Percentiles rank a stretch among this genome's conserved stretches.
Conservation (phyloP, 2,329 filamentous ascomycete species). For the Botrytis sinoallii region DNA sequence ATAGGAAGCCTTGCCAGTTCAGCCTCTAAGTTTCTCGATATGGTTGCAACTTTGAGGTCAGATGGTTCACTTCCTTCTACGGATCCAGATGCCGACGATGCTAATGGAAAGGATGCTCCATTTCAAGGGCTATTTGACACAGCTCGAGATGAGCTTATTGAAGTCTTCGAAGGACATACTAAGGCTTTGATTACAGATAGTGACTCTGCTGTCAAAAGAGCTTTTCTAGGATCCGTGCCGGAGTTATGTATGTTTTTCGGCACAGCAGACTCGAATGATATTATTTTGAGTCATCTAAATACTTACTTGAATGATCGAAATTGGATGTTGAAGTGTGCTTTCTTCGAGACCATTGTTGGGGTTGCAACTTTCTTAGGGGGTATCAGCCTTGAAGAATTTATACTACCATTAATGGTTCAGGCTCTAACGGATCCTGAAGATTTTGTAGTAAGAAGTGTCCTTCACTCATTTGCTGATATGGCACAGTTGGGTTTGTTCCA, state of each 20-base stretch:
- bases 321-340: slow-evolving; percentile 94
- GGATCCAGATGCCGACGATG: slow-evolving; percentile 77
- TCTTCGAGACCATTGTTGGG: slow-evolving; percentile 92
- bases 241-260: slow-evolving; percentile 94
- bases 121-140: slow-evolving; percentile 85
- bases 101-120: slow-evolving; percentile 61
- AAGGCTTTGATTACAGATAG: slow-evolving; percentile 85
- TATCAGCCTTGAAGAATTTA: slow-evolving; percentile 88
- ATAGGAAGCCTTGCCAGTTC: slow-evolving; percentile 84
- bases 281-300: slow-evolving; percentile 93
- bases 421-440: slow-evolving; percentile 91
- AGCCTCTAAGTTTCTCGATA: slow-evolving; percentile 80
- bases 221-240: slow-evolving; percentile 87
- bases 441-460: slow-evolving; percentile 85
- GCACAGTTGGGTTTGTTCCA: slow-evolving; percentile 85
- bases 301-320: slow-evolving; percentile 96
- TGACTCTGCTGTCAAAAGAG: slow-evolving; percentile 80
- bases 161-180: slow-evolving; percentile 82
- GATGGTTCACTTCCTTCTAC: slow-evolving; percentile 76
- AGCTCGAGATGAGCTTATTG: slow-evolving; percentile 76
- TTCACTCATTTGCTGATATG: slow-evolving; percentile 84
- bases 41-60: slow-evolving; percentile 82
- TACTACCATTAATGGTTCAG: slow-evolving; percentile 92
- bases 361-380: slow-evolving; percentile 89
- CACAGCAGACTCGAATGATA: slow-evolving; percentile 85